Evolutionary conservation across 768 basidiomycete species (phyloP), one percentile per base, ranked within the genome.

Genomic region (Hygrocybe coccinea): DNA sequence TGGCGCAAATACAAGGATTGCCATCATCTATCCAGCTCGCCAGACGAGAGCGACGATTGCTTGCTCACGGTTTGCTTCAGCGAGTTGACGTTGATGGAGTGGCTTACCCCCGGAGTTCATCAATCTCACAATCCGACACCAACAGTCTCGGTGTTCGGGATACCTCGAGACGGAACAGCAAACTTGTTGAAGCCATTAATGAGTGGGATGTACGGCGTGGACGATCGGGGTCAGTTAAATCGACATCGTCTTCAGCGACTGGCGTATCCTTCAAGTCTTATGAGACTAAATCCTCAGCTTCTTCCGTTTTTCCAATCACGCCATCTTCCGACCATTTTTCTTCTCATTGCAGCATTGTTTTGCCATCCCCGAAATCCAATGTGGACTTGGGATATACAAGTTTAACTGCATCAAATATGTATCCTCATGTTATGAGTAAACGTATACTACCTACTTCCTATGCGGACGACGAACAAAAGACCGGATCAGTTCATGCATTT

Each of bases 41-140:
- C 1, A 76, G 75, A 25, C 77, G 91, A 39, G 89, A 89, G 56
- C 79, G 94, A n/a, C 74, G 85, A 38, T 74, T 95, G 11, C 72
- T 94, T 37, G 79, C 80, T 54, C 83, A 86, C 59, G 91, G 90
- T 15, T 67, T 75, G 2, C 70, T 92, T 6, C 65, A 73, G 8
- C 73, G 79, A 9, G 71, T 84, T 5, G 64, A 73, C 43, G 68
- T 69, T n/a, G 73, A 34, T 57, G 57, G 15, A 24, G 29, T 5
- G 52, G 45, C 25, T 21, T 17, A 36, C 38, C 19, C 3, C 38
- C 3, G 43, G 10, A 22, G 25, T 6, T 17, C 34, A 24, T 36
- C 55, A 39, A 14, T 19, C 22, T 22, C 19, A 37, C 11, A 21
- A n/a, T 2, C 45, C 33, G 22, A 17, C 21, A 22, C 35, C n/a